Evolutionary conservation across 2,329 filamentous ascomycete species (phyloP), one percentile per base, ranked within the genome.

Genomic region (Claviceps monticola): DNA sequence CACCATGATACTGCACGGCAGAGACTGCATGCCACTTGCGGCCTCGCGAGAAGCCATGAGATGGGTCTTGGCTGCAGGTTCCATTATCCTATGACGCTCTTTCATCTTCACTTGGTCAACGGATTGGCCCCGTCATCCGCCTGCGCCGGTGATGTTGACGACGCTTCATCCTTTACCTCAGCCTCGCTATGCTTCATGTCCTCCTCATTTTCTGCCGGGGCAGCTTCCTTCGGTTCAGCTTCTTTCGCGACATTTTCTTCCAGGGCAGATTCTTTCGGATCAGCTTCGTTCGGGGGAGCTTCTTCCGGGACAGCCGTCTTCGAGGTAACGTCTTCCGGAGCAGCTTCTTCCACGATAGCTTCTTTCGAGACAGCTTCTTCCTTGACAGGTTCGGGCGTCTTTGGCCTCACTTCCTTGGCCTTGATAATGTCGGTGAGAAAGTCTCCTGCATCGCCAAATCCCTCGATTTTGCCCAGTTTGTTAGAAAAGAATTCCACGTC

Each of bases 401-500:
- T 55, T 2, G 56, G 49, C 49, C 62, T 63, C 50, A 74, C 65
- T 29, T 71, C 66, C 65, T 86, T 90, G 13, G 73, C 70, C 53
- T 77, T 77, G 51, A 86, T 74, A 42, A 88, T 75, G 19, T 78
- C 76, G 13, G 82, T 68, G 5, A 96, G 74, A 55, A 82, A 75
- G 38, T 84, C 77, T 34, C 86, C 87, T 2, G 87, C 73, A 57
- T 89, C 83, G 9, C 78, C 83, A 54, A 88, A 87, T 1, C 87
- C 88, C 50, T 93, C 84, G 41, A 95, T 78, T 62, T 87, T 89
- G 57, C 80, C 75, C 6, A 95, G 75, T 57, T 82, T 83, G 1
- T 75, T 69, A 48, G 81, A 76, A 59, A 95, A 84, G 58, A 82
- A 79, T 52, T 89, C 80, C 16, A 88, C 77, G 61, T 95, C 89